These are phyloP conservation scores for Kwoniella newhampshirensis DNA, from an alignment of 768 basidiomycete species.

Conservation along the genomic window DNA sequence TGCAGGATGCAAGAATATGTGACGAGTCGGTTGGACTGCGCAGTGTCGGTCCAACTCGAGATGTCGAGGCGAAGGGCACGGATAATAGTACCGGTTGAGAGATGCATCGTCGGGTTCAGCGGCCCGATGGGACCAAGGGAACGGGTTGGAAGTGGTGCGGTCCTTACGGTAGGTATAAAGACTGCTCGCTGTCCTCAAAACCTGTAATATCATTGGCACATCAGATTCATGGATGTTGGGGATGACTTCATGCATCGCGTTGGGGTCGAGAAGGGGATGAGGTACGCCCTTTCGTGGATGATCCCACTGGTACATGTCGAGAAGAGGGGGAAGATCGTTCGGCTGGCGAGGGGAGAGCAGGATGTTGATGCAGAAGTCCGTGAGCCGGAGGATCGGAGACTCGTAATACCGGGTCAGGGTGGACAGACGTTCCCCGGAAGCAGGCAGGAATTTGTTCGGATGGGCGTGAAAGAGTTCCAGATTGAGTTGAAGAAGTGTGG, in stretches of 20 bases:
- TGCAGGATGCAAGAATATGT: slow-evolving; percentile 41
- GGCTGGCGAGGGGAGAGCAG: slow-evolving; percentile 44
- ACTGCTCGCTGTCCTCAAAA: slow-evolving; percentile 23
- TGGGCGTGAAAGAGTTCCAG: slow-evolving; percentile 30
- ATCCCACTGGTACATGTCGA: slow-evolving; percentile 44
- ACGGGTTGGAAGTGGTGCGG: slow-evolving; percentile 12
- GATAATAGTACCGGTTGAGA: slow-evolving; percentile 43
- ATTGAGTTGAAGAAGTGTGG: slow-evolving; percentile 43
- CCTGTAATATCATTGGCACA: slow-evolving; percentile 28
- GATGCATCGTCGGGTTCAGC: slow-evolving; percentile 44
- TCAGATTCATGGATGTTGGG: slow-evolving; percentile 21
- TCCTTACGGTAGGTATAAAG: slow-evolving; percentile 2
- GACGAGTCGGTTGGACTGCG: slow-evolving; percentile 24
- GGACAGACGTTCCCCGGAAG: slow-evolving; percentile 6
- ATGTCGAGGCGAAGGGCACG: slow-evolving; percentile 48
- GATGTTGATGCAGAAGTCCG: slow-evolving; percentile 34
- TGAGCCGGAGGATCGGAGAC: slow-evolving; percentile 28
- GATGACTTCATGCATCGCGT: slow-evolving; percentile 28
- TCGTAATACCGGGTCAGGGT: slow-evolving; percentile 20
- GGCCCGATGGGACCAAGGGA: slow-evolving; percentile 28
- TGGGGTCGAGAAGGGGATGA: slow-evolving; percentile 40
- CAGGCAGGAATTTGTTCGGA: slow-evolving; percentile 29
- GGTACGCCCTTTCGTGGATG: slow-evolving; percentile 18
- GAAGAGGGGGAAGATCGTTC: slow-evolving; percentile 44
- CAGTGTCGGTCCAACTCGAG: slow-evolving; percentile 9